A percentile compares a stretch with the other conserved stretches of the same genome.
Conservation (phyloP, 1,284 basidiomycete species). For the Apiotrichum sp. region DNA sequence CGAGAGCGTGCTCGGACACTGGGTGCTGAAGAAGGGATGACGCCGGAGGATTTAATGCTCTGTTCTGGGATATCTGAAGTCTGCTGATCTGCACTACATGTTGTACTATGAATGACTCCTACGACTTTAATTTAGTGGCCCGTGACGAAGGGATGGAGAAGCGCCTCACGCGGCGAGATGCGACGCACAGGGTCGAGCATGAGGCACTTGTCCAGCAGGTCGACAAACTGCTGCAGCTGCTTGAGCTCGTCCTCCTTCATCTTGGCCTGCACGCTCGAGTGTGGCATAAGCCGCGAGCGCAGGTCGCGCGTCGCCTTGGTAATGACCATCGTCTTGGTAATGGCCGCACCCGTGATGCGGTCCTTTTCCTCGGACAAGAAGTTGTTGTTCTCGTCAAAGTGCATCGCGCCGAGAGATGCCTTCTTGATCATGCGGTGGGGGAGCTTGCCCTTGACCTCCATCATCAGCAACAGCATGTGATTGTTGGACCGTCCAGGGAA, state of each 20-base stretch:
- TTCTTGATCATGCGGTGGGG: slow-evolving; percentile 92
- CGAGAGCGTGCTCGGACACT: slow-evolving; percentile 25
- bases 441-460: slow-evolving; percentile 92
- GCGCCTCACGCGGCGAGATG: slow-evolving; percentile 79
- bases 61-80: too few relatives aligned
- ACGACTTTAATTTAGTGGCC: background rate
- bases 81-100: too few relatives aligned
- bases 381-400: slow-evolving; percentile 78
- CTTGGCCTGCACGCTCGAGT: slow-evolving; percentile 59
- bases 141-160: slow-evolving; percentile 75
- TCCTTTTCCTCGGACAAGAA: slow-evolving; percentile 67
- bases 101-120: background rate
- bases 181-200: slow-evolving; percentile 81
- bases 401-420: slow-evolving; percentile 80
- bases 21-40: slow-evolving; percentile 21
- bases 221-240: slow-evolving; percentile 74
- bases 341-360: slow-evolving; percentile 69
- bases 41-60: too few relatives aligned
- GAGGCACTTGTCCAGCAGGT: slow-evolving; percentile 86
- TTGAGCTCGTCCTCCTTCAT: slow-evolving; percentile 84
- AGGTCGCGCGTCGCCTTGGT: slow-evolving; percentile 80
- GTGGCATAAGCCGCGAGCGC: slow-evolving; percentile 72
- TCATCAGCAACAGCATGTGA: slow-evolving; percentile 94
- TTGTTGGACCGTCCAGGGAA: slow-evolving; percentile 96
- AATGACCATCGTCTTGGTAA: slow-evolving; percentile 71